Evolutionary conservation across 352 stramenopile genomes (phyloP).

Genomic region (Globisporangium cederbergense): DNA sequence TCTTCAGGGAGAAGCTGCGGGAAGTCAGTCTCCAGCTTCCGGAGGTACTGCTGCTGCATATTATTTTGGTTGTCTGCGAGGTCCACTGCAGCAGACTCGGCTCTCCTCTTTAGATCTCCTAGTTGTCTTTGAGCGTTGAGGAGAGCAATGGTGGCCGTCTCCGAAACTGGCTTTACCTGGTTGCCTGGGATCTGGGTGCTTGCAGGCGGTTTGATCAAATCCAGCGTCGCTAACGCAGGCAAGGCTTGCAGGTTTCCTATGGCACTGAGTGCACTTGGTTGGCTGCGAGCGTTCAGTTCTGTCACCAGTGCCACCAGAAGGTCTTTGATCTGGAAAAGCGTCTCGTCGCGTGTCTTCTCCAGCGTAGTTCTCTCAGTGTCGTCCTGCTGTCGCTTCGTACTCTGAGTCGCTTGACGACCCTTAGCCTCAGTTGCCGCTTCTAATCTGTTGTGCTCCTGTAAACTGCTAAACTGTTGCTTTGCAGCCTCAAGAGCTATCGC

Average conservation of each 20-base stretch:
- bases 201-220: not conserved
- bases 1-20: slow-evolving; percentile 42
- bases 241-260: not conserved
- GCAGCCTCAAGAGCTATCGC: slow-evolving; percentile 14
- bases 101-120: slow-evolving; percentile 4
- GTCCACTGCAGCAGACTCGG: slow-evolving; percentile 5
- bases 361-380: not conserved
- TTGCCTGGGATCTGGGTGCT: not conserved
- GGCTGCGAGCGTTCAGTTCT: slow-evolving; percentile 18
- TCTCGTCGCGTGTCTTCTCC: slow-evolving; percentile 31
- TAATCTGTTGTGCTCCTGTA: slow-evolving; percentile 2
- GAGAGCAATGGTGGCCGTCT: not conserved
- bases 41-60: slow-evolving; percentile 38
- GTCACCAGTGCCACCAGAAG: slow-evolving; percentile 35
- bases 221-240: not conserved
- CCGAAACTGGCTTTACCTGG: not conserved
- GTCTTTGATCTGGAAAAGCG: slow-evolving; percentile 60
- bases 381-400: not conserved
- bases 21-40: slow-evolving; percentile 37
- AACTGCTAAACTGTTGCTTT: slow-evolving; percentile 22
- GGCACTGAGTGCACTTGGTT: not conserved
- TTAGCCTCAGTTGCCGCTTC: not conserved
- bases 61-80: slow-evolving; percentile 21
- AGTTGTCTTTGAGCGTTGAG: not conserved
- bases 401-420: not conserved